Base-by-base conservation (phyloP, 768 basidiomycete genomes). In the Amanita inopinata region DNA sequence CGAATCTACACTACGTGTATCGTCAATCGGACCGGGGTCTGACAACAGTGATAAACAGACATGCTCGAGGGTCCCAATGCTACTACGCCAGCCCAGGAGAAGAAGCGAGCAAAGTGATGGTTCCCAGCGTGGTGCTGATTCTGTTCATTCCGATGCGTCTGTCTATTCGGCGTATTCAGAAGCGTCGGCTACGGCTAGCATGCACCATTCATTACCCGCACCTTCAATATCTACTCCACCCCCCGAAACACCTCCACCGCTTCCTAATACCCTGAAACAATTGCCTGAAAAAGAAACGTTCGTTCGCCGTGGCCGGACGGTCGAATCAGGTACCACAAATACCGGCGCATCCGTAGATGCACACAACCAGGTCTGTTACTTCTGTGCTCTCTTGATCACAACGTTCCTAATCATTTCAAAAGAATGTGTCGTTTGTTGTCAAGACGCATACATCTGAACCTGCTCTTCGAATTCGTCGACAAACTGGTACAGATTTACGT, bases 131-230 rank as follows among this genome's bases (percentile, higher is more conserved):
- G 57, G 59, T 40, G 55, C 60, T 2, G 56, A 51, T 8, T 66
- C 64, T 30, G 50, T 63, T 10, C 64, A 67, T 48, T 66, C 66
- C 18, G 50, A 55, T 9, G 58, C 55, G 4, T 67, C 65, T 12
- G 64, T 64, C 19, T 25, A 20, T 10, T 32, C 39, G 8, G 20
- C 19, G 12, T 40, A 40, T 18, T 32, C 39, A 15, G 28, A 40
- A 14, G 39, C 20, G 9, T 40, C 30, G 27, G 39, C 39, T 17
- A 9, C 39, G 3, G 28, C 38, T 23, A 11, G 15, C 15, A 17
- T 27, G 22, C 37, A 40, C 18, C 38, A 25, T 30, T 19, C 12
- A 17, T 39, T 10, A 28, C 27, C 27, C 8, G 3, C 5, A 9
- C 5, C 14, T 2, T 11, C 24, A 27, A 15, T 11, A 25, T n/a